These are phyloP conservation scores for Kluyveromyces sp. DNA, from an alignment of 1,139 yeast genomes.

Conservation along the genomic window DNA sequence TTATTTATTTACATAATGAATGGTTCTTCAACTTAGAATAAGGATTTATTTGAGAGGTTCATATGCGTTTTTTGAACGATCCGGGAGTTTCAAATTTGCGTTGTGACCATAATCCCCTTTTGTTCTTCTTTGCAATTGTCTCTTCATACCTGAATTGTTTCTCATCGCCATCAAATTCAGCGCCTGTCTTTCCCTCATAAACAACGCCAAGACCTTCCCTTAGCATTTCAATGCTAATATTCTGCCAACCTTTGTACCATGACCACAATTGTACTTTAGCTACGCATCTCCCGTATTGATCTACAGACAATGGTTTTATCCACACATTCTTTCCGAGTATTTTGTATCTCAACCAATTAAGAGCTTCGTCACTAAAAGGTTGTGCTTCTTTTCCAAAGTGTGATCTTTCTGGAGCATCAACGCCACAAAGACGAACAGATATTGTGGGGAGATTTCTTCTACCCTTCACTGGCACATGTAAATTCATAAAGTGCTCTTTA, in stretches of 20 bases:
- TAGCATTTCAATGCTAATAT: slow-evolving; percentile 83
- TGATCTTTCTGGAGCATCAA: slow-evolving; percentile 96
- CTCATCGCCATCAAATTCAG: slow-evolving; percentile 80
- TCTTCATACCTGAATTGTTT: slow-evolving; percentile 52
- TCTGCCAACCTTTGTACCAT: slow-evolving; percentile 59
- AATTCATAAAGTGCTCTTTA: slow-evolving; percentile 31
- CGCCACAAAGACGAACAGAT: slow-evolving; percentile 72
- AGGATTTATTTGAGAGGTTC: not conserved
- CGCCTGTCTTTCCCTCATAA: slow-evolving; percentile 73
- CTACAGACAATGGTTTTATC: slow-evolving; percentile 70
- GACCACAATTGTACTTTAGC: slow-evolving; percentile 65
- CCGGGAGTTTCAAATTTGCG: slow-evolving; percentile 67
- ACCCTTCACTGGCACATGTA: slow-evolving; percentile 37
- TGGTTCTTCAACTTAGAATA: not conserved
- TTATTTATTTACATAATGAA: not conserved
- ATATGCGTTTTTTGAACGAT: slow-evolving; percentile 48
- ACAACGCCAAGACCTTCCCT: slow-evolving; percentile 77
- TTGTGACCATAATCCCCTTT: slow-evolving; percentile 67
- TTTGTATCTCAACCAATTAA: slow-evolving; percentile 62
- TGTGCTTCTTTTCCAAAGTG: slow-evolving; percentile 96
- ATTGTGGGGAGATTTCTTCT: slow-evolving; percentile 43
- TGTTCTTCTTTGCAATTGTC: slow-evolving; percentile 45
- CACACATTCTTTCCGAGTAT: slow-evolving; percentile 60
- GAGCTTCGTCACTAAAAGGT: slow-evolving; percentile 78
- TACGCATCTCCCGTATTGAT: slow-evolving; percentile 85